Evolutionary conservation across 2,329 filamentous ascomycete species (phyloP), one percentile per base, ranked within the genome.

Genomic region (Aplosporella prunicola): DNA sequence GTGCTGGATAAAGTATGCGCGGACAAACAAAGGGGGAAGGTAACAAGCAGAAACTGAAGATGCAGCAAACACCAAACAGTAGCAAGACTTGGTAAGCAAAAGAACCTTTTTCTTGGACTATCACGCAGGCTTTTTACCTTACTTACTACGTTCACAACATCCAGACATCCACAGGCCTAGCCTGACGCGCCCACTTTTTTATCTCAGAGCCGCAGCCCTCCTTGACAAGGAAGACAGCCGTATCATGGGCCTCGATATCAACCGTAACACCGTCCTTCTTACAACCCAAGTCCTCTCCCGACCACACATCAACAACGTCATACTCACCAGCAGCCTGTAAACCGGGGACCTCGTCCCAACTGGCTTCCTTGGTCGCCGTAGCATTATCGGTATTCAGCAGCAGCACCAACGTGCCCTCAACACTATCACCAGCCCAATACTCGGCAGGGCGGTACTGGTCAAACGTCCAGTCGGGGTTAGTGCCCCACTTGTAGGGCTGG

Each of bases 391-490:
- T 49, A 31, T 56, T 56, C 25, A 56, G 42, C n/a, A 47, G 40
- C 16, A 56, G 45, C 2, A 56, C 49, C 24, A 53, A 38, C 2
- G 45, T 49, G 2, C 51, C 51, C 9, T 47, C 42, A 2, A 41
- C 46, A 11, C 46, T 49, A 9, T 33, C n/a, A 1, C 52, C 51
- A 23, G 47, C 48, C 52, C 51, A 55, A 26, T 45, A 55, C 34
- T 55, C 52, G 5, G 51, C 51, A 2, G 52, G 51, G 44, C 32
- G 2, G 18, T 14, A 11, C 11, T 51, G 46, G 44, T 75, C 68
- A 50, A 63, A 73, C 0, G 68, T 69, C 48, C 62, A 66, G 45
- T 71, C 63, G 0, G 61, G 53, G 43, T 72, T 72, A 3, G 60
- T 53, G 1, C 69, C 71, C 66, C 65, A 68, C n/a, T 51, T 53